These are phyloP conservation scores for Capsicum pubescens DNA, from an alignment of 257 asterid genomes.

Conservation along the genomic window DNA sequence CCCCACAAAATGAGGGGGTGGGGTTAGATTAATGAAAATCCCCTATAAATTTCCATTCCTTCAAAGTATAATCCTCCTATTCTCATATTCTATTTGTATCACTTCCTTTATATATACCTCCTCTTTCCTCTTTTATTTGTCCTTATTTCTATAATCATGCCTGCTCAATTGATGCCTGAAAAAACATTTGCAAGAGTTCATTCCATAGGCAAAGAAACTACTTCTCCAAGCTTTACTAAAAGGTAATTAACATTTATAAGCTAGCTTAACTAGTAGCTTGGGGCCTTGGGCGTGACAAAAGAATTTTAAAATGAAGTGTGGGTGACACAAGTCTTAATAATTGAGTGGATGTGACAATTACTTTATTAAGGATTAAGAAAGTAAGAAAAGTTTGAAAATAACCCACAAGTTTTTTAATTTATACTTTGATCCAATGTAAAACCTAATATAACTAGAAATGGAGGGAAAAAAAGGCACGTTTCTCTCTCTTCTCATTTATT, in stretches of 20 bases:
- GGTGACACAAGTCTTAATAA: no score
- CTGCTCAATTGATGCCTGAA: conserved; percentile 56
- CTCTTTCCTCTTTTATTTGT: conserved; percentile 31
- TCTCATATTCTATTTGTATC: not conserved
- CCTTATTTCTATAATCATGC: conserved; percentile 31
- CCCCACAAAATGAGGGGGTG: not conserved
- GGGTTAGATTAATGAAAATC: not conserved
- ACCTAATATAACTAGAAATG: no score
- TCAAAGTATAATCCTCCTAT: not conserved
- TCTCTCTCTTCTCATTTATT: no score
- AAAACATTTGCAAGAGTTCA: conserved; percentile 39
- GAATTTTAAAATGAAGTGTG: no score
- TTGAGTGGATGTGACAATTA: no score
- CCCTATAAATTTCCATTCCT: not conserved
- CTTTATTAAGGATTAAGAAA: no score
- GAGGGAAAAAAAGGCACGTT: no score
- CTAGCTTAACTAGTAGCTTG: no score
- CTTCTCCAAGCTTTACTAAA: conserved; percentile 33
- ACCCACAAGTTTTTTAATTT: no score
- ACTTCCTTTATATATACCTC: not conserved
- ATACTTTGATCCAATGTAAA: no score
- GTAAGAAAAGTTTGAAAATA: no score
- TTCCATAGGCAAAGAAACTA: conserved; percentile 41
- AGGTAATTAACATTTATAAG: conserved; percentile 43
- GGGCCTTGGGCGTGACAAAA: no score